phyloP scores from a whole-genome alignment of 2,329 filamentous ascomycete genomes.

The Aspergillus versicolor region DNA sequence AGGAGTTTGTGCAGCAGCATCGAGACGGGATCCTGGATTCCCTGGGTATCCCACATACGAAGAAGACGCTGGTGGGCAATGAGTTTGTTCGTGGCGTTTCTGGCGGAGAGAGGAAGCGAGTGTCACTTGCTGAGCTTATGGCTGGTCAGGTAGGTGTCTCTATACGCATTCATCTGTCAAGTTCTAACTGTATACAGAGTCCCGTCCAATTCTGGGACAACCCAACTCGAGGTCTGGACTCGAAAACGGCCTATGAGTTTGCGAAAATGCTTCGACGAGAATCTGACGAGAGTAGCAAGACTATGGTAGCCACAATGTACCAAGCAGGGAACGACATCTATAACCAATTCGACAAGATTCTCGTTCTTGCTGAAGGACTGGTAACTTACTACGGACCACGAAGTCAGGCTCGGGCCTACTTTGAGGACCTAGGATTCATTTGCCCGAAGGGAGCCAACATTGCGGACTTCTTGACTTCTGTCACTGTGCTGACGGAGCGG shows the following conservation, averaged over 20 bases:
- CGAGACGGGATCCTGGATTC: slow-evolving; percentile 33
- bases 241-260: slow-evolving; percentile 62
- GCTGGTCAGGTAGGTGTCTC: slow-evolving; percentile 47
- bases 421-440: slow-evolving; percentile 63
- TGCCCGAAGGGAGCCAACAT: slow-evolving; percentile 62
- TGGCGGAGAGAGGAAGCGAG: slow-evolving; percentile 67
- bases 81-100: slow-evolving; percentile 65
- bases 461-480: slow-evolving; percentile 65
- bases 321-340: slow-evolving; percentile 70
- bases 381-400: slow-evolving; percentile 64
- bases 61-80: slow-evolving; percentile 65
- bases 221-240: slow-evolving; percentile 63
- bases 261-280: slow-evolving; percentile 58
- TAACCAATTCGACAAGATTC: slow-evolving; percentile 66
- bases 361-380: slow-evolving; percentile 64
- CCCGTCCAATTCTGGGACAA: slow-evolving; percentile 67
- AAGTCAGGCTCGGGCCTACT: slow-evolving; percentile 58
- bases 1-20: slow-evolving; percentile 31
- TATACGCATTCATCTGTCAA: too few species aligned
- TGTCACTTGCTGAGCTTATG: slow-evolving; percentile 63
- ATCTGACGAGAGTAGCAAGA: slow-evolving; percentile 59
- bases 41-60: slow-evolving; percentile 49
- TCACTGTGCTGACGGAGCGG: slow-evolving; percentile 56
- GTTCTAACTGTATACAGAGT: slow-evolving; percentile 22
- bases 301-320: slow-evolving; percentile 64